Evolutionary conservation across 768 basidiomycete genomes (phyloP), one percentile per base, ranked within the genome.

Genomic region (Mycena epipterygia): DNA sequence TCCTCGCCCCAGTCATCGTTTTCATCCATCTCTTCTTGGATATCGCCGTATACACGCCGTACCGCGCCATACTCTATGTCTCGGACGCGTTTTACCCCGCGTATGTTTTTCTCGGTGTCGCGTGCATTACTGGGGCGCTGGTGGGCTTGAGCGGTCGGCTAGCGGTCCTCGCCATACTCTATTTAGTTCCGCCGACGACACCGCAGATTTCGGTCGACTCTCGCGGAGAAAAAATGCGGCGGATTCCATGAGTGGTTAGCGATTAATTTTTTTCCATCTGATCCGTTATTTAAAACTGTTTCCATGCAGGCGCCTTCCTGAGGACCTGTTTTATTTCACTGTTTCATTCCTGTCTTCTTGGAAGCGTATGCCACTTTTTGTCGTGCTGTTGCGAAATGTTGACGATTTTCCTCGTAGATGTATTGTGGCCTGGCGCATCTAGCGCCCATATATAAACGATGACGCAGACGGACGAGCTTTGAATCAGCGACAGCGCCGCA

Each of bases 61-160:
- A 79, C 66, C 73, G 76, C 37, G 68, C 82, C 64, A 58, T 79
- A 46, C 61, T 64, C 9, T 74, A 37, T 58, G 7, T 77, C 23
- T 53, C 76, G 19, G 68, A 74, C 12, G 68, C 76, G 27, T 48
- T 85, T 0, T 83, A 84, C 29, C 84, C 83, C 0, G 49, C 82
- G 53, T 84, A 84, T 53, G 75, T 83, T 1, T 83, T 85, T 59
- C 77, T 76, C 44, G 79, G 80, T 0, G 74, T 79, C 0, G 84
- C 83, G 1, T 84, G 81, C 60, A 76, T 84, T 60, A 66, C 74
- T 21, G 84, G 84, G 11, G 78, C 71, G 16, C 14, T 72, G 23
- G 37, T 84, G 1, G 83, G 84, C 25, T 21, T 79, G 12, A 57
- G 77, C 25, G 83, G 83, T 21, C 68, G 73, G 29, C 27, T 71